phyloP scores from a whole-genome alignment of 83 land plant species.

The Isoetes engelmannii region DNA sequence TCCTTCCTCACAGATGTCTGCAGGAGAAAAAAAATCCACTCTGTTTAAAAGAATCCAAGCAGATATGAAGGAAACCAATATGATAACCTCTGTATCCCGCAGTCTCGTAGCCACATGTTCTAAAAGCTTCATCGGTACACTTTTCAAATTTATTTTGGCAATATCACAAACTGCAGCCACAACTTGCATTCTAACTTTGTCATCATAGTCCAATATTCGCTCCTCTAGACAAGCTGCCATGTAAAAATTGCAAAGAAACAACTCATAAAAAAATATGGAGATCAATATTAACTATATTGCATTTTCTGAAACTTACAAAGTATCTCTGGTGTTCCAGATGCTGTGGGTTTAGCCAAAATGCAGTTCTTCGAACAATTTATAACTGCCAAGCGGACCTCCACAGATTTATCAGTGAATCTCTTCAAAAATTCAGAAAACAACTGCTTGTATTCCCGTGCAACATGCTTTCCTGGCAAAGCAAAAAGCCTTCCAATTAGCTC shows the following conservation, averaged over 20 bases:
- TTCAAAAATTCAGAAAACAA: slow-evolving; percentile 78
- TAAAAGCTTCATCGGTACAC: slow-evolving; percentile 55
- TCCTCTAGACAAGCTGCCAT: slow-evolving; percentile 60
- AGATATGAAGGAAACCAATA: slow-evolving; percentile 2
- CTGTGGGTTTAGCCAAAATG: slow-evolving; percentile 57
- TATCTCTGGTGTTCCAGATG: slow-evolving; percentile 66
- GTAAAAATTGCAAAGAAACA: background rate
- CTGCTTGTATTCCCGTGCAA: slow-evolving; percentile 63
- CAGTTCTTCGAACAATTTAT: slow-evolving; percentile 68
- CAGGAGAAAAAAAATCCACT: background rate
- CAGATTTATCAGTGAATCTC: slow-evolving; percentile 70
- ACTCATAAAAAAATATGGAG: background rate
- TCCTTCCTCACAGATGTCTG: slow-evolving; percentile 70
- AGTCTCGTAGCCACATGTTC: slow-evolving; percentile 77
- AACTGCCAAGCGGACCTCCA: slow-evolving; percentile 63
- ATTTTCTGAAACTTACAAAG: slow-evolving; percentile 30
- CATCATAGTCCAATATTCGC: slow-evolving; percentile 78
- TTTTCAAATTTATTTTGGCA: slow-evolving; percentile 40
- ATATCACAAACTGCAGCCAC: slow-evolving; percentile 76
- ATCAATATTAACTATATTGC: background rate
- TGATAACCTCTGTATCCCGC: slow-evolving; percentile 75
- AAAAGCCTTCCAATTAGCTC: slow-evolving; percentile 72
- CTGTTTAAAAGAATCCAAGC: background rate
- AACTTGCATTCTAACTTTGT: slow-evolving; percentile 69
- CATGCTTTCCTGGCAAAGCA: slow-evolving; percentile 51